These are phyloP conservation scores for Taphrina confusa DNA, from an alignment of 1,139 yeast genomes.

Conservation along the genomic window DNA sequence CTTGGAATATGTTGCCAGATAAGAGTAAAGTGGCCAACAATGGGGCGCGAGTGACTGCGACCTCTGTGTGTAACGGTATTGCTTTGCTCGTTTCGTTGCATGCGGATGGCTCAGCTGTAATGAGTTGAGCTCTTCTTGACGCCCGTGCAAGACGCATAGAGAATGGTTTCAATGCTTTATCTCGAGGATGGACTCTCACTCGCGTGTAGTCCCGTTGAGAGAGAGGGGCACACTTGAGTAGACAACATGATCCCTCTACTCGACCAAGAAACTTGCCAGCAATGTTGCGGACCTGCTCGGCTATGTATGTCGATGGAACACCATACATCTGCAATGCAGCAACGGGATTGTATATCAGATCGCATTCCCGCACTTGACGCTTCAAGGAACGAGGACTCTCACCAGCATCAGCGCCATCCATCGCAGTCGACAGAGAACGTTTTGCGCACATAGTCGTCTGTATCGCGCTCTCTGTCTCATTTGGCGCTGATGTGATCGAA, in stretches of 20 bases:
- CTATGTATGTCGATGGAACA: conserved; percentile 18
- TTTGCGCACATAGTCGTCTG: too few species aligned
- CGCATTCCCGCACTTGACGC: not conserved
- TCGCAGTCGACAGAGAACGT: not conserved
- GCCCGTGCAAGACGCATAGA: not conserved
- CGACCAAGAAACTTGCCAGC: not conserved
- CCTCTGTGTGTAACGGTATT: conserved; percentile 28
- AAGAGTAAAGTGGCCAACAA: conserved; percentile 18
- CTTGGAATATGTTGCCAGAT: conserved; percentile 13
- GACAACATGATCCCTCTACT: conserved; percentile 12
- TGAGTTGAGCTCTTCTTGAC: not conserved
- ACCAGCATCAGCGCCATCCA: not conserved
- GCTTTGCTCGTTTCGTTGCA: not conserved
- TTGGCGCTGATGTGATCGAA: too few species aligned
- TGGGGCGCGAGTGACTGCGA: conserved; percentile 26
- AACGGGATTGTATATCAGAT: conserved; percentile 7
- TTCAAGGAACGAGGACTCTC: not conserved
- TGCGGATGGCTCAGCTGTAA: not conserved
- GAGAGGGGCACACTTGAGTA: conserved; percentile 7
- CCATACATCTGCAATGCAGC: not conserved
- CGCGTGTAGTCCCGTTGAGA: not conserved
- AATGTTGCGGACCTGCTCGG: not conserved
- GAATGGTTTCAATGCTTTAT: not conserved
- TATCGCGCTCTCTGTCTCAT: too few species aligned
- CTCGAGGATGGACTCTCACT: conserved; percentile 10